A percentile compares a stretch with the other conserved stretches of the same genome.
phyloP scores from a whole-genome alignment of 106 monocot genomes.

The Dioscorea alata region DNA sequence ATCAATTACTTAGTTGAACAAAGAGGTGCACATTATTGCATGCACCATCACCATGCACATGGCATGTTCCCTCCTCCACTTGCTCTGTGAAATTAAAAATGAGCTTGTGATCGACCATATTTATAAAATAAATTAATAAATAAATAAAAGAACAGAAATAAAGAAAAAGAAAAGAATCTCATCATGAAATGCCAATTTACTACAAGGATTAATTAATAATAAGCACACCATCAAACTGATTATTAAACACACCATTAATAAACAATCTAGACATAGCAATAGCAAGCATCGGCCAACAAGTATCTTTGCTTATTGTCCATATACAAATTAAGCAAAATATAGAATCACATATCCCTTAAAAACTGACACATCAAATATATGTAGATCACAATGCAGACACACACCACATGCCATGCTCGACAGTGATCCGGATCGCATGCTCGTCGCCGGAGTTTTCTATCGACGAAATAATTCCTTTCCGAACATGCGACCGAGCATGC shows the following conservation, averaged over 20 bases:
- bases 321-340: constrained; percentile 17
- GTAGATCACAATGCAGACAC: neutral
- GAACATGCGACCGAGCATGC: neutral
- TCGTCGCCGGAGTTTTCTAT: constrained; percentile 8
- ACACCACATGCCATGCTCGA: neutral
- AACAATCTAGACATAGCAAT: neutral
- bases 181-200: no score
- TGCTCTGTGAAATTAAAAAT: no score
- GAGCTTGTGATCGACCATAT: no score
- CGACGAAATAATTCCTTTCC: neutral
- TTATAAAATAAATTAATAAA: no score
- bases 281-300: constrained; percentile 4
- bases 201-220: no score
- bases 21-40: no score
- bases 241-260: constrained; percentile 18
- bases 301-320: constrained; percentile 37
- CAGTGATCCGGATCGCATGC: constrained; percentile 11
- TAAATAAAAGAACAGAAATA: no score
- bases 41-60: no score
- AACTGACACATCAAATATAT: neutral
- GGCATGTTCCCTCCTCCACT: no score
- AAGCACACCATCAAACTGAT: no score
- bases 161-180: no score
- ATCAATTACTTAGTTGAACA: no score
- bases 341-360: constrained; percentile 7